A percentile compares a stretch with the other conserved stretches of the same genome.
Conservation (phyloP, 345 rosid species). For the Ailanthus altissimus region DNA sequence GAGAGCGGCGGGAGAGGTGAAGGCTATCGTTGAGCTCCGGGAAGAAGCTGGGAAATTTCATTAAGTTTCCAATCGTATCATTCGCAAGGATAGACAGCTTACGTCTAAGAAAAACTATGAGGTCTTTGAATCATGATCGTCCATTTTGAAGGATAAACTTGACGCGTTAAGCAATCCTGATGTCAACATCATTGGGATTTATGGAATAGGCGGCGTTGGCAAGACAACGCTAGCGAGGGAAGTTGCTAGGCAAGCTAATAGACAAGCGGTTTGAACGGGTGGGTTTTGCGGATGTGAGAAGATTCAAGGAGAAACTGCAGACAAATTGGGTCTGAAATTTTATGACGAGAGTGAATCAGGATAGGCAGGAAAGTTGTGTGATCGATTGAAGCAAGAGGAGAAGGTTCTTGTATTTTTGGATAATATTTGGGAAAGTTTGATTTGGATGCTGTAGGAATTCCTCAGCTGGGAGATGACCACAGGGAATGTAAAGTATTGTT, state of each 20-base stretch:
- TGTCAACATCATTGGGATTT: constrained; percentile 16
- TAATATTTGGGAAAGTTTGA: no score
- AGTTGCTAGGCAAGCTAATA: constrained; percentile 16
- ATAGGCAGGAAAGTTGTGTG: no score
- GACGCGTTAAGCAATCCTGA: neutral
- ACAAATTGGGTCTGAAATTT: no score
- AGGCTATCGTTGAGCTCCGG: neutral
- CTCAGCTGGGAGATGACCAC: neutral
- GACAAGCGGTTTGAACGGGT: constrained; percentile 20
- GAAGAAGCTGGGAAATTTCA: neutral
- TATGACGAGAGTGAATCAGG: no score
- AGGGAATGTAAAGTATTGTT: no score
- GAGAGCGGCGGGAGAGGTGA: no score
- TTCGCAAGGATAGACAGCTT: neutral
- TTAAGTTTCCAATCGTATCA: neutral
- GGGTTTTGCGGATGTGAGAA: neutral
- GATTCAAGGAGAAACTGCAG: neutral
- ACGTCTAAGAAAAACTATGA: neutral
- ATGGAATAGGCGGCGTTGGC: constrained; percentile 21
- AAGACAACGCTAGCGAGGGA: constrained; percentile 20
- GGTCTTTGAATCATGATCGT: constrained; percentile 23
- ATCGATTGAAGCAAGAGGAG: no score
- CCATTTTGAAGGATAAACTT: neutral
- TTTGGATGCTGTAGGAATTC: no score
- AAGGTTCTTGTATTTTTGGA: no score